phyloP scores from a whole-genome alignment of 495 filamentous ascomycete species.

The Podospora sp. region DNA sequence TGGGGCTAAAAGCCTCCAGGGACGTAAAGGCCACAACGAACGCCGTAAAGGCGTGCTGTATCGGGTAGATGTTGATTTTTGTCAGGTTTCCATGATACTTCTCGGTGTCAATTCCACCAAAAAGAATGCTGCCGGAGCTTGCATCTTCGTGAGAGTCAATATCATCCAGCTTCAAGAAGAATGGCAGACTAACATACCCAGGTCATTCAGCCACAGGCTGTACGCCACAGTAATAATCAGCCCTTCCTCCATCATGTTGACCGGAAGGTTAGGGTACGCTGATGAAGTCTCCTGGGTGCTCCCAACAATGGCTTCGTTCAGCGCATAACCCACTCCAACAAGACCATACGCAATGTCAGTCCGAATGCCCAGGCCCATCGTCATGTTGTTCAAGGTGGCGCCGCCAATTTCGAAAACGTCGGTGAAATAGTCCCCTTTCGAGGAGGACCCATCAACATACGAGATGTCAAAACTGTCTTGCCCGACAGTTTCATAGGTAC shows the following conservation, averaged over 20 bases:
- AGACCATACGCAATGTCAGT: conserved; percentile 77
- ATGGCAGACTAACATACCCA: conserved; percentile 44
- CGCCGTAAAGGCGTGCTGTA: conserved; percentile 49
- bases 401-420: conserved; percentile 77
- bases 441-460: conserved; percentile 81
- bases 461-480: conserved; percentile 75
- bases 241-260: conserved; percentile 70
- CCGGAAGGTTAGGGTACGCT: conserved; percentile 77
- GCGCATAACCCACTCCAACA: conserved; percentile 81
- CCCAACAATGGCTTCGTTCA: conserved; percentile 74
- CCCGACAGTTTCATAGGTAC: conserved; percentile 66
- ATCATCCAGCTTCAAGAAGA: too few species aligned
- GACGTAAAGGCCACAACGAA: conserved; percentile 78
- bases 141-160: conserved; percentile 31
- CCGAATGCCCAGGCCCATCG: conserved; percentile 79
- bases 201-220: conserved; percentile 86
- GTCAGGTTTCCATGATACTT: conserved; percentile 78
- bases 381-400: conserved; percentile 64
- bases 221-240: conserved; percentile 83
- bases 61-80: conserved; percentile 62
- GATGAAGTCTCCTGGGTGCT: conserved; percentile 36
- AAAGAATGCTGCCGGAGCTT: conserved; percentile 59
- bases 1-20: conserved; percentile 46
- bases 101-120: conserved; percentile 87
- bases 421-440: conserved; percentile 77